These are phyloP conservation scores for Penicillium paradoxum DNA, from an alignment of 495 filamentous ascomycete genomes.

Conservation along the genomic window DNA sequence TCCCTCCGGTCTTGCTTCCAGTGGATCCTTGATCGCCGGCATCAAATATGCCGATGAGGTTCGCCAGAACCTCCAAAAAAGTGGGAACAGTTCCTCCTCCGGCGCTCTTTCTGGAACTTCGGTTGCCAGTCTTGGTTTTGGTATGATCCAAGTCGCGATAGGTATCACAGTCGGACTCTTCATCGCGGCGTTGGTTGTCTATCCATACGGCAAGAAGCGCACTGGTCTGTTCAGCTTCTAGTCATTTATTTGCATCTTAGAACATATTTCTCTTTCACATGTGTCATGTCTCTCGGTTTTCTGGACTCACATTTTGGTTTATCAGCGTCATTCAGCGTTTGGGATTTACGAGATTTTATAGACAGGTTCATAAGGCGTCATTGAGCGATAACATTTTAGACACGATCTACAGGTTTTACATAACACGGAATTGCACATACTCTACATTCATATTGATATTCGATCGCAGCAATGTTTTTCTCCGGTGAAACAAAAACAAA, in stretches of 20 bases:
- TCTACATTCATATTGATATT: background rate
- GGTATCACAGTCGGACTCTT: conserved; percentile 90
- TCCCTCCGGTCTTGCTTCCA: conserved; percentile 79
- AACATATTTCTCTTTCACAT: conserved; percentile 6
- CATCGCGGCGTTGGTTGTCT: conserved; percentile 75
- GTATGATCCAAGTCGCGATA: conserved; percentile 88
- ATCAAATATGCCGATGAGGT: conserved; percentile 73
- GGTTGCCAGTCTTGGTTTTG: conserved; percentile 76
- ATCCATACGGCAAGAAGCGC: conserved; percentile 82
- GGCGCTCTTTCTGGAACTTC: conserved; percentile 36
- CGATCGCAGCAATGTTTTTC: too few relatives aligned
- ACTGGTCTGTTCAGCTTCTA: conserved; percentile 86
- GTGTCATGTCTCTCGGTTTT: background rate
- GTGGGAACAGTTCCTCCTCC: conserved; percentile 35
- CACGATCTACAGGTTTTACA: background rate
- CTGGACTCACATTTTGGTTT: background rate
- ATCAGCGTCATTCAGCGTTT: conserved; percentile 3
- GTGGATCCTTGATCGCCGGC: conserved; percentile 72
- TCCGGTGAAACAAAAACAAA: too few relatives aligned
- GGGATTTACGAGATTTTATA: conserved; percentile 2
- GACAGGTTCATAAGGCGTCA: background rate
- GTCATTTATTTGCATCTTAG: conserved; percentile 7
- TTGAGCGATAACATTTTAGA: background rate
- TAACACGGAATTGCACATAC: background rate
- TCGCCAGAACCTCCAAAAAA: conserved; percentile 42